These are phyloP conservation scores for Globisporangium nagaii DNA, from an alignment of 352 stramenopile species.

Conservation along the genomic window DNA sequence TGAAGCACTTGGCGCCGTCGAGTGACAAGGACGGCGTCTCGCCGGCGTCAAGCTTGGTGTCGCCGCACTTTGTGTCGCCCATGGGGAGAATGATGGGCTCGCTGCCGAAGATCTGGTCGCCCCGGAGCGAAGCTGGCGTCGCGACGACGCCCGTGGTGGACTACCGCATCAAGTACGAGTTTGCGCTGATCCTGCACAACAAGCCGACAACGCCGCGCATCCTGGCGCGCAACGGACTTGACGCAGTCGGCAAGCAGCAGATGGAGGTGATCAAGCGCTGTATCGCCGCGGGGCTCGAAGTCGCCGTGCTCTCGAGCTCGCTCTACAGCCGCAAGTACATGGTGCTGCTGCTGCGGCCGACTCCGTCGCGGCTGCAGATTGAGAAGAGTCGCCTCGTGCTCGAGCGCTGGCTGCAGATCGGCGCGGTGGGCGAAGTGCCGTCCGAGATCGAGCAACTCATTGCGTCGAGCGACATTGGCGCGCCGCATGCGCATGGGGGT, in stretches of 20 bases:
- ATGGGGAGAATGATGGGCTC: slow-evolving; percentile 35
- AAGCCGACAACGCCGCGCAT: slow-evolving; percentile 73
- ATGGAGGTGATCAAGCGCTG: slow-evolving; percentile 73
- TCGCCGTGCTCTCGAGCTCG: slow-evolving; percentile 76
- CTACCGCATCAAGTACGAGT: slow-evolving; percentile 80
- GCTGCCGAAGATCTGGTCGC: slow-evolving; percentile 65
- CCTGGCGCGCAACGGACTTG: slow-evolving; percentile 65
- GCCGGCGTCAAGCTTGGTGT: slow-evolving; percentile 13
- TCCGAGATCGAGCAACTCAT: slow-evolving; percentile 86
- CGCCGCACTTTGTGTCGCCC: slow-evolving; percentile 37
- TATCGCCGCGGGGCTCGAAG: slow-evolving; percentile 65
- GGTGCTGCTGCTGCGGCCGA: slow-evolving; percentile 64
- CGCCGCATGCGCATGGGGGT: slow-evolving; percentile 16
- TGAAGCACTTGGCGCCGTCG: slow-evolving; percentile 70
- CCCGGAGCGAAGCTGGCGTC: slow-evolving; percentile 40
- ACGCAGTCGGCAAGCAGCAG: slow-evolving; percentile 66
- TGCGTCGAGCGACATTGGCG: slow-evolving; percentile 62
- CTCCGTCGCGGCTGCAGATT: slow-evolving; percentile 54
- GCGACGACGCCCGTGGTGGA: slow-evolving; percentile 26
- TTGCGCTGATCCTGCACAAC: slow-evolving; percentile 79
- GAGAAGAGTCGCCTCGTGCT: slow-evolving; percentile 78
- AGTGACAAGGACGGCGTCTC: slow-evolving; percentile 16
- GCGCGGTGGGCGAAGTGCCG: slow-evolving; percentile 77
- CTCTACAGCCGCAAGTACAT: slow-evolving; percentile 82
- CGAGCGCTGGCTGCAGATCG: slow-evolving; percentile 83